These are phyloP conservation scores for Pyrrhoderma lamaoense DNA, from an alignment of 1,284 basidiomycete genomes.

Conservation along the genomic window DNA sequence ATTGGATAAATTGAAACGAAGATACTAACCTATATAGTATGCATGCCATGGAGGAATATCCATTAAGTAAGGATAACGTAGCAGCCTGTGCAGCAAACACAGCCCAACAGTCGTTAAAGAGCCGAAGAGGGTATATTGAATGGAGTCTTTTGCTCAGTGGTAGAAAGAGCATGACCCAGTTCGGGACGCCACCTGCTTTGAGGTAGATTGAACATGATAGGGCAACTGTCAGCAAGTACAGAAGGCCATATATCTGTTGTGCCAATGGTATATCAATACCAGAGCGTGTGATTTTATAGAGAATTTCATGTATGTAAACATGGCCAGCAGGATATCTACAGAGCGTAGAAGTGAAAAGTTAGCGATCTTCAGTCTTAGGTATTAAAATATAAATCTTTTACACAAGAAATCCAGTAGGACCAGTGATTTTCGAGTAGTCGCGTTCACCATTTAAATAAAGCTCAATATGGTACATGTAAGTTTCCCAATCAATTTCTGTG, in stretches of 20 bases:
- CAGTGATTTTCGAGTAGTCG: slow-evolving; percentile 79
- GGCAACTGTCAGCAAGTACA: slow-evolving; percentile 65
- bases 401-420: slow-evolving; percentile 94
- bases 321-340: slow-evolving; percentile 92
- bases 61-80: slow-evolving; percentile 52
- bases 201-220: slow-evolving; percentile 66
- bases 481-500: slow-evolving; percentile 98
- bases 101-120: slow-evolving; percentile 96
- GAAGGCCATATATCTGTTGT: slow-evolving; percentile 69
- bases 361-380: too few species aligned
- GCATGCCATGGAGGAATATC: slow-evolving; percentile 54
- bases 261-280: slow-evolving; percentile 60
- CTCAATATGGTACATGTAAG: slow-evolving; percentile 84
- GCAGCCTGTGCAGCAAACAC: slow-evolving; percentile 56
- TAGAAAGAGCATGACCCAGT: slow-evolving; percentile 73
- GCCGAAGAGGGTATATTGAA: slow-evolving; percentile 85
- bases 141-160: slow-evolving; percentile 89
- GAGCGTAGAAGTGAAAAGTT: slow-evolving; percentile 3
- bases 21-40: slow-evolving; percentile 55
- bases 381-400: slow-evolving; percentile 37
- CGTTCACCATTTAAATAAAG: slow-evolving; percentile 78
- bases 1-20: background rate
- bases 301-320: slow-evolving; percentile 74
- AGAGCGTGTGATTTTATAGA: slow-evolving; percentile 58
- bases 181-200: slow-evolving; percentile 59